Evolutionary conservation across 176 grass and related monocot genomes (phyloP), one percentile per base, ranked within the genome.

Genomic region (Poa annua): DNA sequence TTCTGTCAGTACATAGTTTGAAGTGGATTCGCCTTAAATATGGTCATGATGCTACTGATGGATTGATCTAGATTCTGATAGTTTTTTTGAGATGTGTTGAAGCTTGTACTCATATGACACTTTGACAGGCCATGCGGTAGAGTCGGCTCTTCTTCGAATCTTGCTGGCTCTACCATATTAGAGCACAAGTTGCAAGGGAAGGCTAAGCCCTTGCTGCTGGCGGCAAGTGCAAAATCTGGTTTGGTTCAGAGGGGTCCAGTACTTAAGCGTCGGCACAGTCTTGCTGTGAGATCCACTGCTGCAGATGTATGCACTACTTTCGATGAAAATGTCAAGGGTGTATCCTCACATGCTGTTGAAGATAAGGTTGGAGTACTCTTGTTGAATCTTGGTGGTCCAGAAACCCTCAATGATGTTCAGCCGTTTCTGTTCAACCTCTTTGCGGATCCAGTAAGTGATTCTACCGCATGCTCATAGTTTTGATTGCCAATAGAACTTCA

Each of bases 371-470:
- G 96, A 72, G 96, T 99, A 57, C 90, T 99, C n/a, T 78, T 99
- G 22, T 69, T 96, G 78, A 99, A 99, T 75, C 96, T 99, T 75
- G 96, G 96, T 83, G 96, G 96, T 29, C 96, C 96, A 39, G 91
- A 96, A 26, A 96, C 87, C 50, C 93, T 96, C 14, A 80, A 94
- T 14, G 96, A 99, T 86, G 96, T 99, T 85, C 96, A 99, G 45
- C 96, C 96, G 57, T 99, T 99, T 82, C 62, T 99, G 20, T 99
- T 90, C 91, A 99, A 99, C 80, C 80, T 99, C 34, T 99, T 99
- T 86, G 93, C 91, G 56, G 96, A 99, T 87, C 89, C 96, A 35
- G 96, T 99, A 87, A 59, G 85, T 85, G 34, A 78, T 71, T 38
- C 56, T 80, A 49, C 22, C 52, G 56, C 6, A 41, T 87, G 57